Evolutionary conservation across 257 asterid species (phyloP), one percentile per base, ranked within the genome.

Genomic region (Leonotis leonurus): DNA sequence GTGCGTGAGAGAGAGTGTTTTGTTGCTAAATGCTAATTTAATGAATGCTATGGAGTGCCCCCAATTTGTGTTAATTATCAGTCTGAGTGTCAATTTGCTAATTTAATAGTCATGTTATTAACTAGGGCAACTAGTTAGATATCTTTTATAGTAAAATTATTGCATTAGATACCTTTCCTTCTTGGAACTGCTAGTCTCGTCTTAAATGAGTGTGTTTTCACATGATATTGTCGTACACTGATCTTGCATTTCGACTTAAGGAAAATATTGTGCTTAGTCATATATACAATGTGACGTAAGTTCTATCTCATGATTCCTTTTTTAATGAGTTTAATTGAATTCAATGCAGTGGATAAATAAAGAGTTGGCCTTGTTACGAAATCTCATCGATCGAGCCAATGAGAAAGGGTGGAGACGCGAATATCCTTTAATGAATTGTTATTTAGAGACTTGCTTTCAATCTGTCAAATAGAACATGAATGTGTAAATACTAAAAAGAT

Each of bases 361-460:
- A 77, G 88, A 92, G 72, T 80, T 89, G 80, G 53, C 24, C 48
- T 39, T 69, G 70, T 55, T 86, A 87, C 70, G 59, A 53, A 56
- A 25, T 13, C 84, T 40, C 65, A 81, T 80, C 22, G 84, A 81
- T 10, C 80, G 29, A 10, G 90, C 95, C 69, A 83, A 84, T 69
- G 98, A 84, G 75, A 86, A 88, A 83, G 98, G 98, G 60, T 75
- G 93, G 86, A 86, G 92, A 68, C 62, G 73, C 2, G 79, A 84
- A 89, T 91, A 91, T 91, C 98, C 98, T 82, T 88, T 74, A n/a
- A 11, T 32, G 40, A 37, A 55, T 72, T 55, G 33, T 53, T 72
- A 21, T 51, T 62, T 55, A 22, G 39, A 26, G 32, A 62, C 49
- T 71, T 16, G 29, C 27, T 50, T 49, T 3, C 49, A 20, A 18